Conservation (phyloP, 2,329 filamentous ascomycete genomes). For the Beauveria sp. region DNA sequence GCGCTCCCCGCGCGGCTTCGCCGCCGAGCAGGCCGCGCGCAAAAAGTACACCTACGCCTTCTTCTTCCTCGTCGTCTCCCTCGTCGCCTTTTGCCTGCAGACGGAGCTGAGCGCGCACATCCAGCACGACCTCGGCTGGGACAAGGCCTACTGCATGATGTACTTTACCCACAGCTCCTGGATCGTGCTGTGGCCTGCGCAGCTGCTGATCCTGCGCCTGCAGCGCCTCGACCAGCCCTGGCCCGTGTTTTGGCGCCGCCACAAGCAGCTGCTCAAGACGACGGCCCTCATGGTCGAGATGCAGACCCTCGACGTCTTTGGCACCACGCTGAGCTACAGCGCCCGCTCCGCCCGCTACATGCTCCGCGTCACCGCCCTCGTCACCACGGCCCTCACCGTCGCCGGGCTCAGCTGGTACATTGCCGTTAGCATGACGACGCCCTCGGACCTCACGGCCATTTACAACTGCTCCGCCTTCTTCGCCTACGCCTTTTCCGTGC, state of each 20-base stretch:
- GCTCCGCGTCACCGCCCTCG: conserved; percentile 66
- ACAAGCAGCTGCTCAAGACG: conserved; percentile 41
- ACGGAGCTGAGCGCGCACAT: conserved; percentile 95
- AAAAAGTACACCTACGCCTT: conserved; percentile 82
- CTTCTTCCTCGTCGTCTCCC: conserved; percentile 72
- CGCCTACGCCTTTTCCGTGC: conserved; percentile 93
- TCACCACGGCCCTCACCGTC: conserved; percentile 80
- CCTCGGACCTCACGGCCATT: conserved; percentile 90
- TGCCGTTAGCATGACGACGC: conserved; percentile 85
- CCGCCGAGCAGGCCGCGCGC: conserved; percentile 43
- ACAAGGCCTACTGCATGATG: conserved; percentile 99
- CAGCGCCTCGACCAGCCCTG: conserved; percentile 75
- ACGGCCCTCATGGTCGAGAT: conserved; percentile 77
- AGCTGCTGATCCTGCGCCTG: conserved; percentile 71
- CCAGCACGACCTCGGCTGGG: conserved; percentile 84
- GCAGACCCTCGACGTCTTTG: conserved; percentile 60
- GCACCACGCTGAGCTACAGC: conserved; percentile 27
- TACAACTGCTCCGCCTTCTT: conserved; percentile 99
- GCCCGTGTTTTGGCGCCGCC: conserved; percentile 72
- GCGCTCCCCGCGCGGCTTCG: conserved; percentile 55
- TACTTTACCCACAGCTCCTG: conserved; percentile 95
- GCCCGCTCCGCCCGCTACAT: conserved; percentile 58
- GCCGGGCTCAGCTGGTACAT: conserved; percentile 94
- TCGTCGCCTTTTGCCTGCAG: conserved; percentile 86
- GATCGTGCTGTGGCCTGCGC: conserved; percentile 79